Percentiles rank a stretch among this genome's conserved stretches.
Evolutionary conservation across 345 rosid species (phyloP).

Genomic region (Draba incana): DNA sequence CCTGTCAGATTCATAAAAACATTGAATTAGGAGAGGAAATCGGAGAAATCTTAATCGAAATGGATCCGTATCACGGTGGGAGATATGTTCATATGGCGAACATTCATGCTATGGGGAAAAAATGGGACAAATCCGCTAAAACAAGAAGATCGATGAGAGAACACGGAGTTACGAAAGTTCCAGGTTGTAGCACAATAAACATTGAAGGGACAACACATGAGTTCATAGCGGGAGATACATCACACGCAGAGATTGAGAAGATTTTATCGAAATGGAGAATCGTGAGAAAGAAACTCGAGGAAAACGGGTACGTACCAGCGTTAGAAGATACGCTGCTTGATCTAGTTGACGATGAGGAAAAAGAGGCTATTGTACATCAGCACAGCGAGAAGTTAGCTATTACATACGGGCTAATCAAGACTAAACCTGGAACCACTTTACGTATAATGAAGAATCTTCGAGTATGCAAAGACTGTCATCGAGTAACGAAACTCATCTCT

Average conservation of each 20-base stretch:
- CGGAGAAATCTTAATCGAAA: slow-evolving; percentile 53
- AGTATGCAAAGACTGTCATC: slow-evolving; percentile 67
- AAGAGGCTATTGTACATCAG: slow-evolving; percentile 56
- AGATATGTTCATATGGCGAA: slow-evolving; percentile 62
- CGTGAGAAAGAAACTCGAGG: slow-evolving; percentile 45
- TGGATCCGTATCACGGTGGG: slow-evolving; percentile 62
- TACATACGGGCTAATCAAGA: slow-evolving; percentile 60
- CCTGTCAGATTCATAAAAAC: slow-evolving; percentile 58
- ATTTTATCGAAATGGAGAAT: slow-evolving; percentile 52
- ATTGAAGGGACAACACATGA: slow-evolving; percentile 57
- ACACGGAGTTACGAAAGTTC: slow-evolving; percentile 54
- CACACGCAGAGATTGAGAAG: slow-evolving; percentile 50
- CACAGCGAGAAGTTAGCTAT: slow-evolving; percentile 74
- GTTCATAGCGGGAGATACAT: slow-evolving; percentile 59
- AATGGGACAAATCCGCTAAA: slow-evolving; percentile 66
- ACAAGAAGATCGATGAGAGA: slow-evolving; percentile 59
- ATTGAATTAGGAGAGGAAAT: slow-evolving; percentile 57
- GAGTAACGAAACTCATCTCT: slow-evolving; percentile 58
- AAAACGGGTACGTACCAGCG: slow-evolving; percentile 56
- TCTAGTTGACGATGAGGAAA: slow-evolving; percentile 53
- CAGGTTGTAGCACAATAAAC: slow-evolving; percentile 65
- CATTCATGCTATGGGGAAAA: slow-evolving; percentile 53
- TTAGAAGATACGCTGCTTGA: slow-evolving; percentile 44
- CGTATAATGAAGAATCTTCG: slow-evolving; percentile 67
- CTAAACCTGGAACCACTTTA: slow-evolving; percentile 49